These are phyloP conservation scores for Aristolochia fimbriata DNA, from an alignment of 164 flowering plant species.

Conservation along the genomic window DNA sequence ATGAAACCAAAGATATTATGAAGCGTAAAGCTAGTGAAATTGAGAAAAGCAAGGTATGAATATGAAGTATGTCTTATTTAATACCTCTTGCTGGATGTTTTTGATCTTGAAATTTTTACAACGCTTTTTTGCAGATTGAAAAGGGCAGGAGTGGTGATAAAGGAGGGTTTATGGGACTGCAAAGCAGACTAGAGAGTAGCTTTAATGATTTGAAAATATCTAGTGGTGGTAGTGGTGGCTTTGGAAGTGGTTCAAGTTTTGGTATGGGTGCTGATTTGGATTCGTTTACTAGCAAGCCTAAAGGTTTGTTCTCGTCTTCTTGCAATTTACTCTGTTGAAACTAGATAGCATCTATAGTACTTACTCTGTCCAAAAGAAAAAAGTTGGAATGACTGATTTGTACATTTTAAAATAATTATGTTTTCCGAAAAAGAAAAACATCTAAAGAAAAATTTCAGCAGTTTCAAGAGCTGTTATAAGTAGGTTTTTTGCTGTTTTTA, in stretches of 20 bases:
- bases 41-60: slow-evolving; percentile 90
- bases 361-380: too few species aligned
- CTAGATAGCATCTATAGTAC: too few species aligned
- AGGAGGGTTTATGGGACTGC: slow-evolving; percentile 73
- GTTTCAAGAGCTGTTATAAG: too few species aligned
- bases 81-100: not conserved
- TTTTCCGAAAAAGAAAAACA: too few species aligned
- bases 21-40: slow-evolving; percentile 96
- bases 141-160: slow-evolving; percentile 61
- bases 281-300: slow-evolving; percentile 11
- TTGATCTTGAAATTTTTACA: not conserved
- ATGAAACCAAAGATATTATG: slow-evolving; percentile 96
- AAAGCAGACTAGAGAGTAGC: slow-evolving; percentile 71
- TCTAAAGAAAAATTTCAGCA: too few species aligned
- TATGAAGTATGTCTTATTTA: not conserved
- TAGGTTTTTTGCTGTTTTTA: too few species aligned
- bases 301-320: not conserved
- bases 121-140: slow-evolving; percentile 56
- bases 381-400: too few species aligned
- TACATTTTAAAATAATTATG: too few species aligned
- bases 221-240: slow-evolving; percentile 54
- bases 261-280: slow-evolving; percentile 62
- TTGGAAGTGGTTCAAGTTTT: slow-evolving; percentile 87
- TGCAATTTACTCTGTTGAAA: too few species aligned
- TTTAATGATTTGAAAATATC: slow-evolving; percentile 73